Evolutionary conservation across 257 asterid species (phyloP).

Genomic region (Primulina huaijiensis): DNA sequence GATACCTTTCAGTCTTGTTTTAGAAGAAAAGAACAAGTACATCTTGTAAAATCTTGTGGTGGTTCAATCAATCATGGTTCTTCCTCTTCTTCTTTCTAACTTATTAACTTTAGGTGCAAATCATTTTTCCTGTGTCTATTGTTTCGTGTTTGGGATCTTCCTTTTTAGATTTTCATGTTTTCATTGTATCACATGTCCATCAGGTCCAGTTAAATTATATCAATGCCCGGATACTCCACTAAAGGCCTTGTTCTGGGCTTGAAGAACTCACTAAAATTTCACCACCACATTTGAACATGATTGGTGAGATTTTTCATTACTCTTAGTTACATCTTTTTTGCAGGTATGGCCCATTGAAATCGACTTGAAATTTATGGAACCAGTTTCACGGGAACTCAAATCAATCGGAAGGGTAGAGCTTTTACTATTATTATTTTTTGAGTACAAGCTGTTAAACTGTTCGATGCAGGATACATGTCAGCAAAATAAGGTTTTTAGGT

Average conservation of each 20-base stretch:
- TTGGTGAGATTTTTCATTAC: not conserved
- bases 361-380: conserved; percentile 87
- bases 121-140: not conserved
- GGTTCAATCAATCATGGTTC: not conserved
- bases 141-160: not conserved
- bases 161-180: not conserved
- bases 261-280: conserved; percentile 1
- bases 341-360: conserved; percentile 96
- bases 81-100: not conserved
- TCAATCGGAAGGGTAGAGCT: conserved; percentile 62
- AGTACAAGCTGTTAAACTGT: not conserved
- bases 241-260: not conserved
- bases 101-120: not conserved
- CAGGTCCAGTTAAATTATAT: not conserved
- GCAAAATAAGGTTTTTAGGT: not conserved
- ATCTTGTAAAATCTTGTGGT: not conserved
- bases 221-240: conserved; percentile 3
- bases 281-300: conserved; percentile 10
- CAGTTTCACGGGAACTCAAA: conserved; percentile 84
- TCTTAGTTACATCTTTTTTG: conserved; percentile 5
- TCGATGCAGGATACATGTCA: not conserved
- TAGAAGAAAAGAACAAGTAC: not conserved
- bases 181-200: not conserved
- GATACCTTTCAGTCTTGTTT: not conserved
- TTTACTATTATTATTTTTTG: conserved; percentile 3